These are phyloP conservation scores for Simplicillium aogashimaense DNA, from an alignment of 2,329 filamentous ascomycete species.

Conservation along the genomic window DNA sequence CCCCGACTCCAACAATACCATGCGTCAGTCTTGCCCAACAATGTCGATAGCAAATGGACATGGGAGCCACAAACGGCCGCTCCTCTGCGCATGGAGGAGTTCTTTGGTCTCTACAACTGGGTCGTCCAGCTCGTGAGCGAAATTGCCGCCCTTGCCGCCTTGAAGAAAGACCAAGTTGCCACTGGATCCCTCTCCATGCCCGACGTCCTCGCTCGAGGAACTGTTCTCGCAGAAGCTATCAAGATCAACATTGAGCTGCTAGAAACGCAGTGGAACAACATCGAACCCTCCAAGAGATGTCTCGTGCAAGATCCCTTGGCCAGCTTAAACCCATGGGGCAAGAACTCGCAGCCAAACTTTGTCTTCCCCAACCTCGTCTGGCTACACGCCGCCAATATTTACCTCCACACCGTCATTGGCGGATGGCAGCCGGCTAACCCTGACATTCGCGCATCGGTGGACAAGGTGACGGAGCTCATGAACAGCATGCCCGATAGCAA, in stretches of 20 bases:
- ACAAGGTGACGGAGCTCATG: constrained; percentile 23
- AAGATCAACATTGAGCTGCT: constrained; percentile 19
- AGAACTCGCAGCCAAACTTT: constrained; percentile 12
- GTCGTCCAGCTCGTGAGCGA: constrained; percentile 43
- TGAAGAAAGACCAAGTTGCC: constrained; percentile 39
- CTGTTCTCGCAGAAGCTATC: constrained; percentile 27
- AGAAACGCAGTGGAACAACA: constrained; percentile 11
- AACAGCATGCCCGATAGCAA: constrained; percentile 17
- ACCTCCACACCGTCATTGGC: constrained; percentile 36
- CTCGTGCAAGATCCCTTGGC: constrained; percentile 12
- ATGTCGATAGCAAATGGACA: constrained; percentile 9
- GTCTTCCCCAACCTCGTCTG: constrained; percentile 28
- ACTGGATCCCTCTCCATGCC: constrained; percentile 32
- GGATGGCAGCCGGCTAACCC: constrained; percentile 39
- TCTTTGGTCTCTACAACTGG: constrained; percentile 49
- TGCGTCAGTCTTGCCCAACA: constrained; percentile 24
- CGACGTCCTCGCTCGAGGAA: constrained; percentile 34
- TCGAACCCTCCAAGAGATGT: constrained; percentile 1
- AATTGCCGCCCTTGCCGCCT: constrained; percentile 41
- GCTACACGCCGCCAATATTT: constrained; percentile 36
- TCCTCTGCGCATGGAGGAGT: constrained; percentile 34
- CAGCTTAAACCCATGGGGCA: constrained; percentile 11
- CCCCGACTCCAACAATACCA: constrained; percentile 34
- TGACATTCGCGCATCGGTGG: constrained; percentile 26
- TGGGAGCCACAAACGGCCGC: constrained; percentile 13